Conservation (phyloP, 164 flowering plant species). For the Berberis vulgaris region DNA sequence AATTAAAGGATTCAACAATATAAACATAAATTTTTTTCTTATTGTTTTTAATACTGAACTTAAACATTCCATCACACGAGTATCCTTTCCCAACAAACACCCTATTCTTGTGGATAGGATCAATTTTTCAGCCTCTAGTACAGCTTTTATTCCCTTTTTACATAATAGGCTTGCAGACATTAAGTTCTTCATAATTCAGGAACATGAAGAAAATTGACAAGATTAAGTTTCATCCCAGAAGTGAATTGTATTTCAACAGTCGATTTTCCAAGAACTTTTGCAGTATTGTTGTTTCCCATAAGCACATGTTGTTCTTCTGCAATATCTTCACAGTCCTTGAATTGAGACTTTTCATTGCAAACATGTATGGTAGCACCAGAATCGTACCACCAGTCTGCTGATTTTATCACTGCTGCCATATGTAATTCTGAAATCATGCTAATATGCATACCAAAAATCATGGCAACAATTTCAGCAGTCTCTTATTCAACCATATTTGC, state of each 20-base stretch:
- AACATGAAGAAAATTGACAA: background rate
- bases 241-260: background rate
- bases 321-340: background rate
- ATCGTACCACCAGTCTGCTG: no score
- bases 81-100: no score
- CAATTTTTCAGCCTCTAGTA: background rate
- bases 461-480: background rate
- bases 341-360: background rate
- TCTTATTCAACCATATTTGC: no score
- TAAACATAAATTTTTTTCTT: background rate
- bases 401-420: no score
- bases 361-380: no score
- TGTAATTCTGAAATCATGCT: no score
- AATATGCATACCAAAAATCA: background rate
- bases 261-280: background rate
- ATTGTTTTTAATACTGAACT: background rate
- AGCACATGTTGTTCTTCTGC: background rate
- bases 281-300: no score
- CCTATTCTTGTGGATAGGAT: background rate
- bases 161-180: no score
- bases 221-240: background rate
- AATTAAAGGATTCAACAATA: background rate
- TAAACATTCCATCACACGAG: no score
- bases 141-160: background rate
- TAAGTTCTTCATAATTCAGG: no score